Conservation (phyloP, 331 rosid species). For the Arachis monticola region DNA sequence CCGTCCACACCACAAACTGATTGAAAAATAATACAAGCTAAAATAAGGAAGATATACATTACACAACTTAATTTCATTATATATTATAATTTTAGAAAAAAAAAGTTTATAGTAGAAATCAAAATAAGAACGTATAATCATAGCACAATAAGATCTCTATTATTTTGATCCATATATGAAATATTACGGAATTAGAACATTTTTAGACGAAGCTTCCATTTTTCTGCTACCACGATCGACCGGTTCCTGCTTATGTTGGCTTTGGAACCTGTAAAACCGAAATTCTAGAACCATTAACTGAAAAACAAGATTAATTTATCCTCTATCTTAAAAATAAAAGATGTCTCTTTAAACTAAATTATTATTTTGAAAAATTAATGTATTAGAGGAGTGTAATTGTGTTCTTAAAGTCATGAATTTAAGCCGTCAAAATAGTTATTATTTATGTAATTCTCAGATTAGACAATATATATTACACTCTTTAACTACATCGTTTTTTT, state of each 20-base stretch:
- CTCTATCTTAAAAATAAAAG: too few relatives aligned
- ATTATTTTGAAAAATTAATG: too few relatives aligned
- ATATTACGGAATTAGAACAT: slow-evolving; percentile 2
- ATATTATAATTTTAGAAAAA: neutral
- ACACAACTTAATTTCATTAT: slow-evolving; percentile 23
- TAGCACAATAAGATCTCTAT: slow-evolving; percentile 32
- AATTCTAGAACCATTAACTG: slow-evolving; percentile 20
- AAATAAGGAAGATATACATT: slow-evolving; percentile 3
- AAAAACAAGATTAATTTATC: neutral
- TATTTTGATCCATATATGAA: slow-evolving; percentile 25
- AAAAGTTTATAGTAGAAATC: slow-evolving; percentile 17
- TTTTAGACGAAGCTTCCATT: slow-evolving; percentile 32
- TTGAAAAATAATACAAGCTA: neutral
- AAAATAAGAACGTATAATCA: slow-evolving; percentile 3
- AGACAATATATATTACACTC: too few relatives aligned
- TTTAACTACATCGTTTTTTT: too few relatives aligned
- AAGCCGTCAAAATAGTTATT: too few relatives aligned
- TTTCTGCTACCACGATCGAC: slow-evolving; percentile 34
- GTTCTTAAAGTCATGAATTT: too few relatives aligned
- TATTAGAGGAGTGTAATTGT: too few relatives aligned
- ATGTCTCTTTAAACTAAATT: too few relatives aligned
- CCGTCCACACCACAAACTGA: neutral
- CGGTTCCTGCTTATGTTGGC: slow-evolving; percentile 44
- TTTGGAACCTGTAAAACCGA: slow-evolving; percentile 67
- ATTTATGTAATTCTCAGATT: too few relatives aligned